These are phyloP conservation scores for Tephrocybe sp. DNA, from an alignment of 768 basidiomycete species.

Conservation along the genomic window DNA sequence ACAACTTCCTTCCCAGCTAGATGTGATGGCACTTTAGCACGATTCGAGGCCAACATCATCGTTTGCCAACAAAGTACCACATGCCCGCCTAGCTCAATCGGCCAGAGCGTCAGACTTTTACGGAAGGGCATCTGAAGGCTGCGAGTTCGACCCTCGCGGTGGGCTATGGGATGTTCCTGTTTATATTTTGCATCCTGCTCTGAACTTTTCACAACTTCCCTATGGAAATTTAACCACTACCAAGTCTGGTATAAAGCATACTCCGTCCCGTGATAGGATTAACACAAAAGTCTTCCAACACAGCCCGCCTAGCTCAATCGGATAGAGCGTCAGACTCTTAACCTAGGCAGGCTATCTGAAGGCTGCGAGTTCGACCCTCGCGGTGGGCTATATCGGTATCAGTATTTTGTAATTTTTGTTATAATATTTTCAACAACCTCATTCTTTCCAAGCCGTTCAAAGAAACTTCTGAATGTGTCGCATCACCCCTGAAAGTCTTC, in stretches of 20 bases:
- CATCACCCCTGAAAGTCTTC: no score
- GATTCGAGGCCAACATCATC: no score
- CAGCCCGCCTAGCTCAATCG: constrained; percentile 64
- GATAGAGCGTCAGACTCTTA: constrained; percentile 63
- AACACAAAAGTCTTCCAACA: not conserved
- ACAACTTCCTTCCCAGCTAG: no score
- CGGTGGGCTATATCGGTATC: constrained; percentile 5
- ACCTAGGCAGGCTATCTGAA: constrained; percentile 51
- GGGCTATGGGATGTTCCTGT: no score
- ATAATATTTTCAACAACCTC: not conserved
- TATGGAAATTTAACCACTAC: no score
- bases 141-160: constrained; percentile 86
- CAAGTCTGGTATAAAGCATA: no score
- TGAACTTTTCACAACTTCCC: no score
- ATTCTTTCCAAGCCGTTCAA: no score
- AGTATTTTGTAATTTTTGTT: not conserved
- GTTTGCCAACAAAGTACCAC: not conserved
- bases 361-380: constrained; percentile 87
- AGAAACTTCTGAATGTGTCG: no score
- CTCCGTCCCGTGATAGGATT: not conserved
- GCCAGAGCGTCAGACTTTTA: constrained; percentile 67
- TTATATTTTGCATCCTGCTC: no score
- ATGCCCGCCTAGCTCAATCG: constrained; percentile 64
- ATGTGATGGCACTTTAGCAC: no score
- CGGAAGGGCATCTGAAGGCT: constrained; percentile 65